Evolutionary conservation across 768 basidiomycete species (phyloP), one percentile per base, ranked within the genome.

Genomic region (Serendipita indica): DNA sequence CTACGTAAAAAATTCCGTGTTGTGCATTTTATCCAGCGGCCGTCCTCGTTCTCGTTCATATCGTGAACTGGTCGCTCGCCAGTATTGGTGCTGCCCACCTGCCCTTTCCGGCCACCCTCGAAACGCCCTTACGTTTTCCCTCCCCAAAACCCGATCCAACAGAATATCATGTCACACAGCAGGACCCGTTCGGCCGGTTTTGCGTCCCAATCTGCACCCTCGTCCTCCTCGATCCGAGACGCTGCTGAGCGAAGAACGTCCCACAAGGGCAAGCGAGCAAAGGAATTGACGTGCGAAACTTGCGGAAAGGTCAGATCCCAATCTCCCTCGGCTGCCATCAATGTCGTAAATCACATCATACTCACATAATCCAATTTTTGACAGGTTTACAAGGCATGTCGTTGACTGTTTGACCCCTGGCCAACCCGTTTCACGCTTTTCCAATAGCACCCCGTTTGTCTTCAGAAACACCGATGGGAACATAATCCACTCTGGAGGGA

Each of bases 381-480:
- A 27, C 49, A 54, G 49, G 49, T 54, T 27, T 54, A 54, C 49
- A 54, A 54, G 49, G 49, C 49, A 54, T 30, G 49, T 27, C 49
- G n/a, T 54, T 28, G 22, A 20, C 25, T 28, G n/a, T 16, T 30
- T 30, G 25, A 27, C 32, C n/a, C 22, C 49, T 33, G 49, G 10
- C 20, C 49, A 54, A 18, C 41, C 41, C 7, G 7, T 14, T 30
- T 54, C 16, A 28, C 25, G n/a, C 49, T 54, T 33, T 30, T 27
- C n/a, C 43, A 25, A 25, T 33, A 54, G 49, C 93, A 98, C 70
- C 91, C 91, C 2, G 89, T 87, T 12, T 97, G 93, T 70, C 75
- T 98, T 49, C 88, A 93, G 70, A 97, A 97, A 70, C 94, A 98
- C 67, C 86, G 94, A 33, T 98, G 94, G 94, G 93, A 97, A 67